A percentile compares a stretch with the other conserved stretches of the same genome.
phyloP scores from a whole-genome alignment of 768 basidiomycete species.

The Suillus ampliporus region DNA sequence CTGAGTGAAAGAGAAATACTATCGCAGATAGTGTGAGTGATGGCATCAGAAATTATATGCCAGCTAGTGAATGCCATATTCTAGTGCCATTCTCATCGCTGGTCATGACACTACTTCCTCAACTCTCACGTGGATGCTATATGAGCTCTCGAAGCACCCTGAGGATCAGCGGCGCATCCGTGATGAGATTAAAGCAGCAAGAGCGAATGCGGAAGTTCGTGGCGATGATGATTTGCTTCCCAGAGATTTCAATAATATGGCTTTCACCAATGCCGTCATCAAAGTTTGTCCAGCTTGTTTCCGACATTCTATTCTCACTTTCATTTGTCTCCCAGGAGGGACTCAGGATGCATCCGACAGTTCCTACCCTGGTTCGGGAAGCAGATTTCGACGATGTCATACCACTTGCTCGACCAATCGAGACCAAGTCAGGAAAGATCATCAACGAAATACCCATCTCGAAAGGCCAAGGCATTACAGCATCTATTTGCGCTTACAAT shows the following conservation, averaged over 20 bases:
- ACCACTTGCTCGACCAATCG: slow-evolving; percentile 38
- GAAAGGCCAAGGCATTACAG: slow-evolving; percentile 23
- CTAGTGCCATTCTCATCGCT: slow-evolving; percentile 21
- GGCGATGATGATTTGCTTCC: slow-evolving; percentile 34
- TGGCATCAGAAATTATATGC: slow-evolving; percentile 17
- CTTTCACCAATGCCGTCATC: slow-evolving; percentile 36
- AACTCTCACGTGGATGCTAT: slow-evolving; percentile 18
- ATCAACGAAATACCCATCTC: slow-evolving; percentile 24
- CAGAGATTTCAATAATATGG: slow-evolving; percentile 40
- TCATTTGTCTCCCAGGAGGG: slow-evolving; percentile 23
- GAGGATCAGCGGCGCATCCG: slow-evolving; percentile 22
- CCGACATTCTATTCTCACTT: not conserved
- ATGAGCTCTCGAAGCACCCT: slow-evolving; percentile 23
- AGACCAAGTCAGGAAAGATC: slow-evolving; percentile 26
- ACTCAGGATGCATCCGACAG: slow-evolving; percentile 39
- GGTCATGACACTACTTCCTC: slow-evolving; percentile 26
- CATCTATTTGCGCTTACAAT: slow-evolving; percentile 32
- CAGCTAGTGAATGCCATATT: slow-evolving; percentile 33
- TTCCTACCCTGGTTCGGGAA: slow-evolving; percentile 30
- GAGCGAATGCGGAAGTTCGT: slow-evolving; percentile 23
- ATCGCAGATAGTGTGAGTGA: slow-evolving; percentile 36
- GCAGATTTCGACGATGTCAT: slow-evolving; percentile 38
- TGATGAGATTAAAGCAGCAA: slow-evolving; percentile 24
- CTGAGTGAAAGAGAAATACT: slow-evolving; percentile 39
- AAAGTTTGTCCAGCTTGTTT: slow-evolving; percentile 29